Base-by-base conservation (phyloP, 352 stramenopile genomes). In the Hyphochytrium catenoides region DNA sequence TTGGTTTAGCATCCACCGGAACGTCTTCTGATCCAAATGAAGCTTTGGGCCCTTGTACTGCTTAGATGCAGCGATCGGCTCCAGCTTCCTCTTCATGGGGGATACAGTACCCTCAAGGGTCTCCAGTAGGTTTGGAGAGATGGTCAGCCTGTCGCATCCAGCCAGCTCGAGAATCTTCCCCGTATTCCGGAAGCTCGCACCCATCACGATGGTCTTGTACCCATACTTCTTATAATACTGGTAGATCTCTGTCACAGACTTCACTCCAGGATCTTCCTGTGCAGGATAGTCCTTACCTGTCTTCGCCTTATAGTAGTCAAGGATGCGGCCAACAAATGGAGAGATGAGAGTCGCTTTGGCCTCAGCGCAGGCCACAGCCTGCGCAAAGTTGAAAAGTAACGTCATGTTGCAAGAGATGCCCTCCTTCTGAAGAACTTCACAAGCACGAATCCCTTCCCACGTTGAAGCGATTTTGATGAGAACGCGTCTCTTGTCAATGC, bases 341-440 rank as follows among this genome's bases (percentile, higher is more conserved):
- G 69, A 95, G 70, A 76, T 96, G n/a, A 98, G 59, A 22, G 84
- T 93, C 4, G 86, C 87, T 4, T 74, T 67, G 11, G 82, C 82
- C 59, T 98, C 83, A 3, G 89, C 91, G 49, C 79, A 62, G 56
- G 84, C 53, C 25, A 91, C 86, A 7, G 88, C 90, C 66, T 98
- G 91, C 27, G 84, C 60, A 37, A 98, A 92, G 34, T 74, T 84
- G 58, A 98, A 99, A 25, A 99, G 60, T 30, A 98, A 62, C 19
- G 91, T 98, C 57, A 98, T 85, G 62, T 98, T 98, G 57, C 88
- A 98, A 41, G 76, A 73, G 49, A 99, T 97, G 32, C 85, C 88
- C 47, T 98, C 85, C 46, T 76, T 45, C 60, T 98, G 77, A 32
- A 99, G 62, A 26, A 91, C 52, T 51, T 91, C 82, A 36, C 82